Base-by-base conservation (phyloP, 441 rosid species). In the Erodium moschatum region DNA sequence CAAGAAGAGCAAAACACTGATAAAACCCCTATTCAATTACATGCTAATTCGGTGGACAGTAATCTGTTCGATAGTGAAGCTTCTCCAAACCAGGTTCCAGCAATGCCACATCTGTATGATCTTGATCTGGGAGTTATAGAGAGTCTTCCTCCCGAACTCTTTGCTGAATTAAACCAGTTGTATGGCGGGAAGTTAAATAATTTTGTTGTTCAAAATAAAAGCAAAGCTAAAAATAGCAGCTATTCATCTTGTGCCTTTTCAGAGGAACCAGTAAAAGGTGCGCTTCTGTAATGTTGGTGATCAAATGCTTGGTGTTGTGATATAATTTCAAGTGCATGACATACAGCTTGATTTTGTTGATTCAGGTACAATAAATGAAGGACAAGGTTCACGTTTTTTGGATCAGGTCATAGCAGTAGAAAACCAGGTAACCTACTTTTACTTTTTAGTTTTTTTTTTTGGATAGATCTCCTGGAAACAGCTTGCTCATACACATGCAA, bases 71-170 rank as follows among this genome's bases (percentile, higher is more conserved):
- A 44, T 19, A 63, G 64, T 33, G 79, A 81, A 65, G 73, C 72
- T 58, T 42, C 64, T 75, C 70, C 64, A 9, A 75, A 74, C 76
- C 80, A 64, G 76, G 72, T 65, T 69, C 67, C 80, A 64, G 82
- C 79, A 38, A 80, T 82, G 67, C 98, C 98, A 54, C 83, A 86
- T 52, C 73, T 93, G 73, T 75, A 80, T 69, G 77, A 88, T 72
- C 96, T 93, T 67, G 98, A 93, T 76, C 68, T 88, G 81, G 95
- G 82, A 74, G 91, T 93, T 66, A 72, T 93, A 69, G 82, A 86
- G 81, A 82, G 81, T 82, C 98, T 93, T 77, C 98, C 98, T 70
- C 77, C 87, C 19, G 97, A 91, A 69, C 78, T 93, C 56, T 80
- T 91, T 71, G 76, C 89, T 13, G 98, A 93, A 78, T 67, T 93